Evolutionary conservation across 2,329 filamentous ascomycete genomes (phyloP).

Genomic region (Sphaerostilbella broomeana): DNA sequence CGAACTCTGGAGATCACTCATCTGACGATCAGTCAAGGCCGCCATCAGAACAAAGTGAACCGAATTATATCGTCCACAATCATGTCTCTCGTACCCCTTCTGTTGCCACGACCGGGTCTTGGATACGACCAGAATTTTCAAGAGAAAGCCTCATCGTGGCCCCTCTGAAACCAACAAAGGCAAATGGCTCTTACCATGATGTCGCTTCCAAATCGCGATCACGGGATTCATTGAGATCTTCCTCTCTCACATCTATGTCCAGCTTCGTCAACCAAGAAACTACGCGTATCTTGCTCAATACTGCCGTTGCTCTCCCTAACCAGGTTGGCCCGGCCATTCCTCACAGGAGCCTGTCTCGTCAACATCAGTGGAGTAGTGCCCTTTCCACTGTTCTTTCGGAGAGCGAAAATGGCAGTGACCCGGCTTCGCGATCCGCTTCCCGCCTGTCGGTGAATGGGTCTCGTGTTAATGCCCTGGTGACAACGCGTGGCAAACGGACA

Average conservation of each 20-base stretch:
- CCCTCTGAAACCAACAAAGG: slow-evolving; percentile 38
- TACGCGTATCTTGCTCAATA: slow-evolving; percentile 22
- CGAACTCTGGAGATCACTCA: slow-evolving; percentile 45
- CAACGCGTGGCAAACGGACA: slow-evolving; percentile 47
- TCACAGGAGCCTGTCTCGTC: slow-evolving; percentile 14
- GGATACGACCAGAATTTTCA: slow-evolving; percentile 43
- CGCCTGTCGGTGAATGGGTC: slow-evolving; percentile 37
- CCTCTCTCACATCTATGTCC: slow-evolving; percentile 50
- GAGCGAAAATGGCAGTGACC: slow-evolving; percentile 47
- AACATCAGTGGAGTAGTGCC: slow-evolving; percentile 57
- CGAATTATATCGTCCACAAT: slow-evolving; percentile 50
- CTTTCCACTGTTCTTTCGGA: slow-evolving; percentile 59
- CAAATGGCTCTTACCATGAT: slow-evolving; percentile 23
- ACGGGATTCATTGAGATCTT: slow-evolving; percentile 44
- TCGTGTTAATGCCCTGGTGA: slow-evolving; percentile 43
- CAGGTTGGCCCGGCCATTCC: slow-evolving; percentile 17
- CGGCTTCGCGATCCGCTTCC: slow-evolving; percentile 43
- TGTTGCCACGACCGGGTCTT: slow-evolving; percentile 27
- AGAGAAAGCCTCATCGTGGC: slow-evolving; percentile 55
- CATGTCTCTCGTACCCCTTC: slow-evolving; percentile 37
- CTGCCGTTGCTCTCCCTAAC: slow-evolving; percentile 1
- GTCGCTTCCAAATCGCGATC: slow-evolving; percentile 44
- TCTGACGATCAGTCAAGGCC: slow-evolving; percentile 33
- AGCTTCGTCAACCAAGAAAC: slow-evolving; percentile 47
- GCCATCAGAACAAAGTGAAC: slow-evolving; percentile 34